Evolutionary conservation across 148 eudicot genomes (phyloP), one percentile per base, ranked within the genome.

Genomic region (Amaranthus cruentus): DNA sequence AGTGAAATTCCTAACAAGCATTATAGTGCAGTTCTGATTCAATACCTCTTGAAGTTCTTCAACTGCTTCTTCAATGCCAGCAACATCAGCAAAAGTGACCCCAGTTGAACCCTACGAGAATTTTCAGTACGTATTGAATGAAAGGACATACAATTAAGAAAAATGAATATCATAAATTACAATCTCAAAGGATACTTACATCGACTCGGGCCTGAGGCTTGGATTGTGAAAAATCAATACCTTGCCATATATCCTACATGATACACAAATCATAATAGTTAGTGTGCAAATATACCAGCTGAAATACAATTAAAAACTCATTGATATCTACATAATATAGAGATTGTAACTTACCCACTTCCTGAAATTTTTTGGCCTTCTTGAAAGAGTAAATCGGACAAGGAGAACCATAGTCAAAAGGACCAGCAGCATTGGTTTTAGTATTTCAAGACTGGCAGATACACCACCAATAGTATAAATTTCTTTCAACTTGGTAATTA

Each of bases 191-290:
- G 75, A 61, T 74, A 82, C 88, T 89, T 75, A 93, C 98, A 86
- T 93, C 96, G 75, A 93, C 92, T 68, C 96, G 94, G 55, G 98
- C 98, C 80, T 93, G 89, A 66, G 98, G 84, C 76, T 93, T 93
- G 75, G 98, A 93, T 74, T 89, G 94, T 68, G 94, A 89, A 83
- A 89, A 89, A 77, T 88, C 89, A 61, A 89, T 85, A 43, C 89
- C 96, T 93, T 93, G 98, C 98, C 96, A 93, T 74, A 93, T 87
- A 83, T 91, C 94, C 98, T 93, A 87, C 84, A 85, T 44, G 43
- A 83, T 66, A 63, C 12, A 74, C 64, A 73, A 61, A 48, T 56
- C 56, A 73, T 6, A 62, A 73, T 21, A 62, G 18, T 75, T n/a
- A 71, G 72, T 18, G 52, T 66, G 62, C 59, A 68, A 47, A 61